Evolutionary conservation across 2,329 filamentous ascomycete genomes (phyloP).

Genomic region (Diaporthe sp.): DNA sequence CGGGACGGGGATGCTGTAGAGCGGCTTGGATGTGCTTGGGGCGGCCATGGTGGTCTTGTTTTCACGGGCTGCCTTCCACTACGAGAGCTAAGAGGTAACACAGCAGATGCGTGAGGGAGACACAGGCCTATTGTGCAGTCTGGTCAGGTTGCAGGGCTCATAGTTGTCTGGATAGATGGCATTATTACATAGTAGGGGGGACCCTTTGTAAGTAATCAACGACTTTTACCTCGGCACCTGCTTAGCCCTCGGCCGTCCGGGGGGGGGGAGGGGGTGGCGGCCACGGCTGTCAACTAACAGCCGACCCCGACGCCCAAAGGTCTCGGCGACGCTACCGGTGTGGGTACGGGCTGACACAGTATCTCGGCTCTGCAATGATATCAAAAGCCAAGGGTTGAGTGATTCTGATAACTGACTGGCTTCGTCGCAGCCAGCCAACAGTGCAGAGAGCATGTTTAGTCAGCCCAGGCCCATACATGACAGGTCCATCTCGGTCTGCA

Average conservation of each 20-base stretch:
- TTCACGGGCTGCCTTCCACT: background rate
- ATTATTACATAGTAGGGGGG: no score
- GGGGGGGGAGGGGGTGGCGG: no score
- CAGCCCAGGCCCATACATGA: background rate
- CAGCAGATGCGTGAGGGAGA: background rate
- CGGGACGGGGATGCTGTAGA: constrained; percentile 73
- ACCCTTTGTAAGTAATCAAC: constrained; percentile 2
- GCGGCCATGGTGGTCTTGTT: constrained; percentile 44
- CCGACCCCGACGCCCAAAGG: constrained; percentile 6
- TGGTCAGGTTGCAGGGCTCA: background rate
- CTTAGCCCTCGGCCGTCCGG: background rate
- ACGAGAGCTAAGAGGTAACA: no score
- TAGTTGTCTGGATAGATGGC: background rate
- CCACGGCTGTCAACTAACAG: constrained; percentile 8
- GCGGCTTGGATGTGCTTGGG: constrained; percentile 46
- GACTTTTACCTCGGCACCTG: constrained; percentile 26
- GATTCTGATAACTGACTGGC: background rate
- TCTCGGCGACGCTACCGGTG: background rate
- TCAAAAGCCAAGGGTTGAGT: background rate
- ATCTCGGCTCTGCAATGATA: background rate
- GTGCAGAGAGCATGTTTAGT: background rate
- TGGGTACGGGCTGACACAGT: background rate
- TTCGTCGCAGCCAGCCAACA: background rate
- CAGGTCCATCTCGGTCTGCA: background rate
- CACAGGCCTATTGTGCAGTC: background rate